These are phyloP conservation scores for Fraxinus velutina DNA, from an alignment of 305 asterid genomes.

Conservation along the genomic window DNA sequence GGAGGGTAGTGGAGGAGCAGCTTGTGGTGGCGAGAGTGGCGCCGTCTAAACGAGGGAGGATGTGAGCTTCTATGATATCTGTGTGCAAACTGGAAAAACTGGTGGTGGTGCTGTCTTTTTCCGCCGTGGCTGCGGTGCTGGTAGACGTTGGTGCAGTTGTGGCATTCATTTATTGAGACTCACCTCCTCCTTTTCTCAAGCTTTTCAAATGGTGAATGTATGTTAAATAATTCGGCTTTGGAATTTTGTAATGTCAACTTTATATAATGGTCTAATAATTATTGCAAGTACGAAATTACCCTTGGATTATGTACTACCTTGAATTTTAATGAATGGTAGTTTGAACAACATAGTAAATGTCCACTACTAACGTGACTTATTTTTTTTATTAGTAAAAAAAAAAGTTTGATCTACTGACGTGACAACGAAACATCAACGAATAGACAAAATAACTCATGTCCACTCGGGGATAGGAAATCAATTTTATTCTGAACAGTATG, in stretches of 20 bases:
- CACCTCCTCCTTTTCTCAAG: neutral
- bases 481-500: too few species aligned
- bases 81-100: conserved; percentile 44
- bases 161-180: neutral
- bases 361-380: too few species aligned
- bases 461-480: too few species aligned
- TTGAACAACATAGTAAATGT: too few species aligned
- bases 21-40: conserved; percentile 53
- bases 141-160: neutral
- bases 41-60: conserved; percentile 65
- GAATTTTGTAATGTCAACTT: neutral
- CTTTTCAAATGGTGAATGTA: neutral
- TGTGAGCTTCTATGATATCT: conserved; percentile 53
- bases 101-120: conserved; percentile 17
- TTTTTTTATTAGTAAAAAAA: too few species aligned
- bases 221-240: neutral
- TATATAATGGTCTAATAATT: neutral
- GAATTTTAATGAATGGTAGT: neutral
- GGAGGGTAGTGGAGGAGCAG: conserved; percentile 61
- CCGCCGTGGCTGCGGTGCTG: conserved; percentile 28
- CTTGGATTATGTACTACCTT: neutral
- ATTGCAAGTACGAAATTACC: neutral
- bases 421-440: too few species aligned
- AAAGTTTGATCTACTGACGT: too few species aligned
- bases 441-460: too few species aligned